A percentile compares a stretch with the other conserved stretches of the same genome.
These are phyloP conservation scores for Pterula multifida DNA, from an alignment of 1,284 basidiomycete species.

Conservation along the genomic window DNA sequence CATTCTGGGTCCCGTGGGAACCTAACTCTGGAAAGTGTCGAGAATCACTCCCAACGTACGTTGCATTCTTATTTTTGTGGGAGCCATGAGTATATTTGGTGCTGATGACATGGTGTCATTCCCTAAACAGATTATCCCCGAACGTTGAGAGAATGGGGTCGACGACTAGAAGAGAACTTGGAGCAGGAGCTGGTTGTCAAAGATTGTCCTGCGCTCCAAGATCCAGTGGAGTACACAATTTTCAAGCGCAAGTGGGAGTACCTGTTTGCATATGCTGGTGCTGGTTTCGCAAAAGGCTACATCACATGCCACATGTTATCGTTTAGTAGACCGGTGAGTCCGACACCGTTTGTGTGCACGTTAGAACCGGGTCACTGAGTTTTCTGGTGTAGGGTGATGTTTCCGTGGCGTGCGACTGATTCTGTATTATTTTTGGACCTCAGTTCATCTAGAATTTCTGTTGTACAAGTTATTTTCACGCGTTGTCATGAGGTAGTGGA, in stretches of 20 bases:
- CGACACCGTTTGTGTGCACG: too few species aligned
- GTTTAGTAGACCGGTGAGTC: slow-evolving; percentile 43
- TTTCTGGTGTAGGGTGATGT: neutral
- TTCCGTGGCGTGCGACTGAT: neutral
- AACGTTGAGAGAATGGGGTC: slow-evolving; percentile 82
- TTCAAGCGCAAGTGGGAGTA: slow-evolving; percentile 73
- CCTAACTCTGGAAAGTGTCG: slow-evolving; percentile 77
- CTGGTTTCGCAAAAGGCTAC: slow-evolving; percentile 64
- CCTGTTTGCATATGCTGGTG: slow-evolving; percentile 65
- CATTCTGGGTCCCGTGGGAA: slow-evolving; percentile 53
- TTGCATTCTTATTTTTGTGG: slow-evolving; percentile 7
- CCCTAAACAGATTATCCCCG: slow-evolving; percentile 62
- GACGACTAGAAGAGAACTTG: slow-evolving; percentile 56
- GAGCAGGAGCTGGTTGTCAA: slow-evolving; percentile 40
- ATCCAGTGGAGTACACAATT: slow-evolving; percentile 39
- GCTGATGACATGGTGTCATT: slow-evolving; percentile 1
- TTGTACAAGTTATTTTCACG: too few species aligned
- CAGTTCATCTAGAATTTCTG: too few species aligned
- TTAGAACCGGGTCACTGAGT: neutral
- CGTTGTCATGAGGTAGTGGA: too few species aligned
- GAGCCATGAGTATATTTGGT: neutral
- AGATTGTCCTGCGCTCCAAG: slow-evolving; percentile 44
- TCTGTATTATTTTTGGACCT: neutral
- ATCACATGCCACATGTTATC: slow-evolving; percentile 70
- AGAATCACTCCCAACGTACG: slow-evolving; percentile 76